Evolutionary conservation across 1,284 basidiomycete genomes (phyloP), one percentile per base, ranked within the genome.

Genomic region (Puccinia hordei): DNA sequence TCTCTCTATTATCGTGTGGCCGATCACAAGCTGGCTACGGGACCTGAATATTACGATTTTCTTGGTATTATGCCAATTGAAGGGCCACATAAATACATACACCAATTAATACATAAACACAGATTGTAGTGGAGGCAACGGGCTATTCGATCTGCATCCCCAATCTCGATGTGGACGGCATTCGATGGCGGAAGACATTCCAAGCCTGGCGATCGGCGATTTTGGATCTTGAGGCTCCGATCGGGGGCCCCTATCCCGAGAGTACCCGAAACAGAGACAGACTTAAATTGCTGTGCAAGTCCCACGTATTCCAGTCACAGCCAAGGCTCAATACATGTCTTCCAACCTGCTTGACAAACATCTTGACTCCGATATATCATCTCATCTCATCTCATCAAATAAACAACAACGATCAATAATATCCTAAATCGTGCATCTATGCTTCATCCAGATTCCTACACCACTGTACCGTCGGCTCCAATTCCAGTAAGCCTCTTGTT

Each of bases 401-500:
- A n/a, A n/a, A n/a, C 27, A 33, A 17, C 57, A 33, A 59, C 27
- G 3, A 27, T 30, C 27, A 17, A 27, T 27, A 33, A 27, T 17
- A 59, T 59, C 57, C 13, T 10, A 13, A 9, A 49, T 49, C 57
- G 57, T 17, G 27, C 63, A 19, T 17, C n/a, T 2, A 75, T 75
- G 73, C 73, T 75, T 35, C 57, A 75, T 51, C 57, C 73, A 46
- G 55, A 77, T 19, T 44, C 75, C 22, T 53, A 63, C 63, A 77
- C 46, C 61, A 68, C 59, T 22, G 38, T 77, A 22, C 75, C 75
- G 55, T 77, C 75, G 2, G 49, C 63, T 51, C 41, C 75, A 55
- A 77, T 77, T 19, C 68, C 75, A 57, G 75, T 77, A 35, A 66
- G 63, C 51, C 13, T n/a, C 19, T 44, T 30, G 30, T 55, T 27